Base-by-base conservation (phyloP, 1,284 basidiomycete species). In the Ustilago hordei region DNA sequence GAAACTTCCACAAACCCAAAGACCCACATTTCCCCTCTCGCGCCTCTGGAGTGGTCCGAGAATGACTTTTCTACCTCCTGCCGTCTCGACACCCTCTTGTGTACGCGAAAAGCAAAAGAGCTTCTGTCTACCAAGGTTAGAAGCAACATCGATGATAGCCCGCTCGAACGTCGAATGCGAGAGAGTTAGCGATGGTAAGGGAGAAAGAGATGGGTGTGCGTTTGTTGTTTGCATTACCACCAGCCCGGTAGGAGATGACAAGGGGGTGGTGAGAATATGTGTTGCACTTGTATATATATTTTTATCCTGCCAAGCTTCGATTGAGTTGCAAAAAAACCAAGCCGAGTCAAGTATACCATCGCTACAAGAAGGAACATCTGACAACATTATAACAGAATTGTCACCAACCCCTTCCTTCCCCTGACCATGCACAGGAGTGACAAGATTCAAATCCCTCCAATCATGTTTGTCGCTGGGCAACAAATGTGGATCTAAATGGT, bases 201-300 rank as follows among this genome's bases (percentile, higher is more conserved):
- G 84, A 2, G 58, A 17, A 7, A 81, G 64, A 2, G 39, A 23
- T 0, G 68, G 35, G 9, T 78, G 64, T 6, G 84, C 82, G 54
- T 85, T 85, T 4, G 84, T 85, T 12, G 84, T 84, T 45, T 85
- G 84, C 64, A 84, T 69, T 11, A 85, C 34, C 8, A 73, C 32
- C 31, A 58, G 15, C 1, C 23, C 38, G 11, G 4, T 13, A 6
- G 56, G 7, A 38, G 39, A 8, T 12, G 15, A 2, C 3, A 3
- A 17, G 45, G 55, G 35, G 41, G 59, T 32, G 23, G 39, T 34
- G 34, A 84, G 58, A 8, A 84, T 39, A 54, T 85, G 83, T 1
- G 79, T 83, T 8, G 83, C 82, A 80, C 83, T 84, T 1, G 84
- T 81, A n/a, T 61, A 69, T 8, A 15, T 57, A 2, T 15, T 28